Percentiles rank a stretch among this genome's conserved stretches.
Evolutionary conservation across 2,329 filamentous ascomycete genomes (phyloP).

Genomic region (Ceratocystis albifundus): DNA sequence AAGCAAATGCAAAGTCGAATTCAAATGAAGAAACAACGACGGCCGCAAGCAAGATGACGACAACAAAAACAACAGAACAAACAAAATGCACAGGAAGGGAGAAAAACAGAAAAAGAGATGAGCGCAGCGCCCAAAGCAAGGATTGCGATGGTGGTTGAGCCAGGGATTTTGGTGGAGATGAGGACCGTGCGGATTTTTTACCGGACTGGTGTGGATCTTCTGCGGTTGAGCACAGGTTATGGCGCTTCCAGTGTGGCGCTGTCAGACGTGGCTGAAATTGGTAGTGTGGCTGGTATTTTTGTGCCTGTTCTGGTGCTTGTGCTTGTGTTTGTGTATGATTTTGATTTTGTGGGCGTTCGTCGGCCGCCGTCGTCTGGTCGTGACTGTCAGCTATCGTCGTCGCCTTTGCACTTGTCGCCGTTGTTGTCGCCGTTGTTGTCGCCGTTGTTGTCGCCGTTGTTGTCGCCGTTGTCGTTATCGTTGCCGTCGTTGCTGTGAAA

Average conservation of each 20-base stretch:
- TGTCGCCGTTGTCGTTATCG: not conserved
- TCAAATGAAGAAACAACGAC: not conserved
- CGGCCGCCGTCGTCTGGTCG: not conserved
- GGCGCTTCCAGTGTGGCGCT: not conserved
- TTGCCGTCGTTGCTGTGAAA: not conserved
- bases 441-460: not conserved
- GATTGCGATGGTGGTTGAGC: not conserved
- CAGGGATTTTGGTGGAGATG: slow-evolving; percentile 14
- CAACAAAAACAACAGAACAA: slow-evolving; percentile 19
- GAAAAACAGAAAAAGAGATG: slow-evolving; percentile 2
- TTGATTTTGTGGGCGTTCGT: not conserved
- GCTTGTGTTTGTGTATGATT: not conserved
- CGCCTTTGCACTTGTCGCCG: not conserved
- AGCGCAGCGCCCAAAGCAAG: slow-evolving; percentile 5
- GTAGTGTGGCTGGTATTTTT: not conserved
- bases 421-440: not conserved
- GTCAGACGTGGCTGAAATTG: not conserved
- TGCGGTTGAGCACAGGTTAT: not conserved
- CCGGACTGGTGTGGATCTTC: not conserved
- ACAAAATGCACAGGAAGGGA: not conserved
- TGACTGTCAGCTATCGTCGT: not conserved
- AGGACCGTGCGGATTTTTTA: slow-evolving; percentile 7
- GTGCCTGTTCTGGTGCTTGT: not conserved
- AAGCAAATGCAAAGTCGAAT: not conserved
- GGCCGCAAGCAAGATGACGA: slow-evolving; percentile 24